Percentiles rank a stretch among this genome's conserved stretches.
Conservation (phyloP, 2,329 filamentous ascomycete species). For the Epichloe amarillans region DNA sequence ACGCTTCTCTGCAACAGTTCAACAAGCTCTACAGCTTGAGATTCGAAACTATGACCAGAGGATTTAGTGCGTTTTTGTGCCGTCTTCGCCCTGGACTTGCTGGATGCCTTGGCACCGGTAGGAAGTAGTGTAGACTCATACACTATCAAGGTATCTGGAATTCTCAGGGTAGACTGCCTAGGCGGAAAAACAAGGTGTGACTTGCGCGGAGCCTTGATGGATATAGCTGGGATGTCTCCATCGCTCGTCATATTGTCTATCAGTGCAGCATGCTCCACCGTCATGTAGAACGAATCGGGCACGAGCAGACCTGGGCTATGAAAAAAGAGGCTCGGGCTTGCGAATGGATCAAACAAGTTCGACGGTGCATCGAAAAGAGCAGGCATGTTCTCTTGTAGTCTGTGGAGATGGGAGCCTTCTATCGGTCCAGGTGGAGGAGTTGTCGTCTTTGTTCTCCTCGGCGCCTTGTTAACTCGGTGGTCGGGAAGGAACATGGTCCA, state of each 20-base stretch:
- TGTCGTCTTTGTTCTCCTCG: slow-evolving; percentile 8
- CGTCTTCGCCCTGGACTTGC: slow-evolving; percentile 6
- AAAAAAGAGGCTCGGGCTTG: slow-evolving; percentile 45
- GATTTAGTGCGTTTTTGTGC: slow-evolving; percentile 9
- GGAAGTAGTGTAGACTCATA: slow-evolving; percentile 24
- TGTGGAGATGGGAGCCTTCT: slow-evolving; percentile 23
- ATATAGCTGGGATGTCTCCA: slow-evolving; percentile 1
- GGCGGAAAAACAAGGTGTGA: slow-evolving; percentile 36
- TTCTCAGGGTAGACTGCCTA: slow-evolving; percentile 29
- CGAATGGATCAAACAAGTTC: slow-evolving; percentile 46
- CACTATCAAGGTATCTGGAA: slow-evolving; percentile 36
- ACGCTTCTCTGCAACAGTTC: slow-evolving; percentile 36
- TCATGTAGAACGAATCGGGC: slow-evolving; percentile 30
- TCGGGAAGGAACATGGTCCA: slow-evolving; percentile 48
- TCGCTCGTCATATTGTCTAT: slow-evolving; percentile 14
- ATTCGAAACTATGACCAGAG: slow-evolving; percentile 28
- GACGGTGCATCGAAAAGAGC: slow-evolving; percentile 34
- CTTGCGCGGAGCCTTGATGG: slow-evolving; percentile 22
- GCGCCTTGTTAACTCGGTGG: slow-evolving; percentile 29
- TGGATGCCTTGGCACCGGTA: slow-evolving; percentile 2
- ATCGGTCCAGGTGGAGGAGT: slow-evolving; percentile 10
- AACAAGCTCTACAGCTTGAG: slow-evolving; percentile 34
- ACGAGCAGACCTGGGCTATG: slow-evolving; percentile 34
- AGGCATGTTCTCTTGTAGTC: slow-evolving; percentile 22
- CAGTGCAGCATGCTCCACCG: slow-evolving; percentile 15